Percentiles rank a stretch among this genome's conserved stretches.
Conservation (phyloP, 1,284 basidiomycete species). For the Naganishia liquefaciens region DNA sequence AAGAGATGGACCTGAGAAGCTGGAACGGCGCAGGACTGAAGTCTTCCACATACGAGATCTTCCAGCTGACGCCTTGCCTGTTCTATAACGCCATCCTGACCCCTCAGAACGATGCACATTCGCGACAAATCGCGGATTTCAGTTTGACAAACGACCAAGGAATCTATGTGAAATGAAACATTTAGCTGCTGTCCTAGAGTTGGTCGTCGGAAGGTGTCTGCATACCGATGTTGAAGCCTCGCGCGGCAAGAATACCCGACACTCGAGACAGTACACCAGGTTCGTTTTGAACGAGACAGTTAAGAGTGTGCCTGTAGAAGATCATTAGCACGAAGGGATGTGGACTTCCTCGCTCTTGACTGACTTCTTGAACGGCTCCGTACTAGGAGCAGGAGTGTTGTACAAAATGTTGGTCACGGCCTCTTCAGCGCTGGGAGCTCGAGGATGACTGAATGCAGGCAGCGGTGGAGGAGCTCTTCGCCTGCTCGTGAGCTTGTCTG, state of each 20-base stretch:
- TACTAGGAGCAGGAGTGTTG: slow-evolving; percentile 89
- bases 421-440: slow-evolving; percentile 73
- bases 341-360: slow-evolving; percentile 39
- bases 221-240: slow-evolving; percentile 89
- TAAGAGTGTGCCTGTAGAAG: slow-evolving; percentile 79
- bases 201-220: neutral
- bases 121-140: slow-evolving; percentile 95
- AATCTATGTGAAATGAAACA: slow-evolving; percentile 61
- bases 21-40: slow-evolving; percentile 13
- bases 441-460: slow-evolving; percentile 40
- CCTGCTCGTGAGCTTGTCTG: slow-evolving; percentile 51
- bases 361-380: slow-evolving; percentile 92
- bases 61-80: slow-evolving; percentile 92
- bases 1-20: slow-evolving; percentile 3
- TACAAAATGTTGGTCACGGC: slow-evolving; percentile 93
- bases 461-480: slow-evolving; percentile 48
- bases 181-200: neutral
- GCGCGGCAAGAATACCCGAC: slow-evolving; percentile 92
- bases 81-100: slow-evolving; percentile 97
- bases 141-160: slow-evolving; percentile 95
- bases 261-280: slow-evolving; percentile 97
- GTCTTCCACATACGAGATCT: slow-evolving; percentile 67
- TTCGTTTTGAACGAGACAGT: slow-evolving; percentile 99
- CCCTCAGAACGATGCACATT: slow-evolving; percentile 96
- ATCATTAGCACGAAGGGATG: neutral